Evolutionary conservation across 495 filamentous ascomycete species (phyloP).

Genomic region (Penicillium roqueforti): DNA sequence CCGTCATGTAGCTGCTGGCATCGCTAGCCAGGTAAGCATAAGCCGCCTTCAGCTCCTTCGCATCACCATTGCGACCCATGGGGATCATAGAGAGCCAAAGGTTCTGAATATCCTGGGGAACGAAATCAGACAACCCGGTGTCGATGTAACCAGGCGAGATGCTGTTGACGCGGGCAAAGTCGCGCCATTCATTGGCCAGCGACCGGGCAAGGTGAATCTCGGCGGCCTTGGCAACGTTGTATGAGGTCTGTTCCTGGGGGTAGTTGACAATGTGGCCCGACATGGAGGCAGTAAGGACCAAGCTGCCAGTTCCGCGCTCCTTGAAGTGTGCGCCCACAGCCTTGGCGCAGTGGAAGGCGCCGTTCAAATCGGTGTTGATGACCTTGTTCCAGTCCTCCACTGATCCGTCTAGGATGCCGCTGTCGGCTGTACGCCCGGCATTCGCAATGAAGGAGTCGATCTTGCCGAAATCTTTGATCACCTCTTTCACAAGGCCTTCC

Average conservation of each 20-base stretch:
- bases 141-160: slow-evolving; percentile 78
- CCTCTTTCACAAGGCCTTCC: slow-evolving; percentile 43
- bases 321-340: slow-evolving; percentile 62
- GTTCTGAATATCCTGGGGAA: slow-evolving; percentile 63
- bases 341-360: slow-evolving; percentile 66
- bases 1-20: slow-evolving; percentile 81
- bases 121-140: slow-evolving; percentile 73
- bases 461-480: slow-evolving; percentile 60
- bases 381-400: slow-evolving; percentile 66
- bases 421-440: slow-evolving; percentile 60
- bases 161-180: slow-evolving; percentile 71
- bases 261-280: slow-evolving; percentile 73
- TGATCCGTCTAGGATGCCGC: slow-evolving; percentile 58
- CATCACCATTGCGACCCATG: slow-evolving; percentile 66
- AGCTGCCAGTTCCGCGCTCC: slow-evolving; percentile 53
- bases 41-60: slow-evolving; percentile 80
- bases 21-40: slow-evolving; percentile 75
- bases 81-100: slow-evolving; percentile 74
- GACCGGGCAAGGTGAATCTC: slow-evolving; percentile 53
- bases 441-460: slow-evolving; percentile 67
- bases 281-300: slow-evolving; percentile 65
- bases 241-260: slow-evolving; percentile 75
- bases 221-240: slow-evolving; percentile 73
- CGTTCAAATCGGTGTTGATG: slow-evolving; percentile 59
- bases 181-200: slow-evolving; percentile 72